Evolutionary conservation across 345 rosid species (phyloP), one percentile per base, ranked within the genome.

Genomic region (Orychophragmus violaceus): DNA sequence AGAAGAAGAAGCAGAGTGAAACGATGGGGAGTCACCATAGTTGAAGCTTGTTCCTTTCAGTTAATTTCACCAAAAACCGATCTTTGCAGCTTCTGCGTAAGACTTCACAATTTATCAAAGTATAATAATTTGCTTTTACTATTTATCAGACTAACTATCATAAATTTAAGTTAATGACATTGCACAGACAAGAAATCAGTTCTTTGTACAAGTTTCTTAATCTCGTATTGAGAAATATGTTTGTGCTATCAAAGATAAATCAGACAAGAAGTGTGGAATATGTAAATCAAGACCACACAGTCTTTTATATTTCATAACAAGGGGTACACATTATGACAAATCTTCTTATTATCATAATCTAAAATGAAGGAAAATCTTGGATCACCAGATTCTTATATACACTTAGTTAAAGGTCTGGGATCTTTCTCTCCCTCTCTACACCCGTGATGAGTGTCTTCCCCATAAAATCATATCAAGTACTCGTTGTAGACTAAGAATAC

Each of bases 401-500:
- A 74, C 49, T 74, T 74, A 13, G 28, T 59, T 19, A 14, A 66
- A 51, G 72, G 46, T 74, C 77, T 72, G 71, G 62, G 71, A 71
- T 49, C 60, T 19, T 62, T 68, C 75, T 76, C 75, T 74, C 71
- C 65, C 58, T 75, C 79, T 84, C 82, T 87, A 84, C 96, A 84
- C 35, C 79, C 68, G 18, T 73, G 21, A 41, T 46, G 41, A 29
- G 51, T 48, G 5, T 37, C 19, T 17, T 71, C 50, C 24, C 27
- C 10, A 42, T 25, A 21, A 37, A 27, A 52, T 93, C 82, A 93
- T 24, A 94, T 79, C 74, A 90, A 82, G 66, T 88, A 87, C 76
- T 90, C 97, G 59, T 87, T 87, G 74, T 90, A 87, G 54, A 85
- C 87, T 69, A 85, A 76, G 85, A 94, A 94, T 42, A 83, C 88